Evolutionary conservation across 2,329 filamentous ascomycete genomes (phyloP).

Genomic region (Pyricularia pennisetigena): DNA sequence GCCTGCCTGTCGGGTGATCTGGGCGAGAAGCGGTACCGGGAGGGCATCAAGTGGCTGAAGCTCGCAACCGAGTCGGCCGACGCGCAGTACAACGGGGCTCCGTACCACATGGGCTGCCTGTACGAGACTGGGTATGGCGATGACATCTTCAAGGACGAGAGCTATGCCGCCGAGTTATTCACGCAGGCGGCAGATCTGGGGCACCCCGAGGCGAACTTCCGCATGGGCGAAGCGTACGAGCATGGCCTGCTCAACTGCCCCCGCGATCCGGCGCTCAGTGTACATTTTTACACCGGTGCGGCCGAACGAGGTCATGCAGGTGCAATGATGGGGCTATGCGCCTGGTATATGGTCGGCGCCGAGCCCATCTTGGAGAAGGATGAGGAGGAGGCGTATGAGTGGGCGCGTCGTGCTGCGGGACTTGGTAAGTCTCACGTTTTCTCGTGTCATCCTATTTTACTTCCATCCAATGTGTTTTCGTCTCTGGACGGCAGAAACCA

Average conservation of each 20-base stretch:
- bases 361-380: constrained; percentile 89
- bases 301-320: constrained; percentile 74
- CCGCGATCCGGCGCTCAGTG: constrained; percentile 80
- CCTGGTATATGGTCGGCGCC: constrained; percentile 96
- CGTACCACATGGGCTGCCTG: constrained; percentile 79
- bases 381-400: constrained; percentile 92
- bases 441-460: constrained; percentile 1
- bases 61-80: constrained; percentile 85
- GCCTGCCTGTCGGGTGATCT: constrained; percentile 86
- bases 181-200: constrained; percentile 90
- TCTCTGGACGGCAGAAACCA: not conserved
- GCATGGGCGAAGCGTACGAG: constrained; percentile 95
- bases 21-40: constrained; percentile 75
- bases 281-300: constrained; percentile 94
- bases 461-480: not conserved
- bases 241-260: constrained; percentile 83
- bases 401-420: constrained; percentile 81
- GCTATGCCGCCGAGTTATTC: constrained; percentile 86
- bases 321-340: constrained; percentile 97
- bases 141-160: constrained; percentile 84
- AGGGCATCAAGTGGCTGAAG: constrained; percentile 95
- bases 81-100: constrained; percentile 81
- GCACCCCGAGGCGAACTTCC: constrained; percentile 74
- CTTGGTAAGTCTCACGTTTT: constrained; percentile 50
- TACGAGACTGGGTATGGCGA: constrained; percentile 93